phyloP scores from a whole-genome alignment of 2,329 filamentous ascomycete genomes.

The Neofusicoccum cordaticola region DNA sequence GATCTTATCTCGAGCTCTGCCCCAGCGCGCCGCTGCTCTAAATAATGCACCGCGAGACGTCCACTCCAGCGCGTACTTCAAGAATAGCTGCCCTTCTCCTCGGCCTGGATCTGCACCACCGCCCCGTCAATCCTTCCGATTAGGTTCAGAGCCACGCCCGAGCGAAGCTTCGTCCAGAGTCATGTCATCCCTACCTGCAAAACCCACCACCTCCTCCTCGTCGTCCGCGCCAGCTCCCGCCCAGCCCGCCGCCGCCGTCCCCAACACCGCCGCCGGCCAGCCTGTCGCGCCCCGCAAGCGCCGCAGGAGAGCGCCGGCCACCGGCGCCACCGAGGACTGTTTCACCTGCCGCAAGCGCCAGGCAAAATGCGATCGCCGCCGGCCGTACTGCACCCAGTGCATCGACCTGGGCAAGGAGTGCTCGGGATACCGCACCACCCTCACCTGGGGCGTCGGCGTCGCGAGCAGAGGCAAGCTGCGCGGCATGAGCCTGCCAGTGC shows the following conservation, averaged over 20 bases:
- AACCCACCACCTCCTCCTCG: neutral
- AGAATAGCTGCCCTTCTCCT: neutral
- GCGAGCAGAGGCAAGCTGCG: conserved; percentile 93
- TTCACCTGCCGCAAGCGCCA: conserved; percentile 85
- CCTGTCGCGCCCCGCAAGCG: conserved; percentile 54
- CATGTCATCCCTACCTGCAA: conserved; percentile 1
- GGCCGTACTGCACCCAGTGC: conserved; percentile 94
- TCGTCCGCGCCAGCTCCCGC: neutral
- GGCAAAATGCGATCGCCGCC: conserved; percentile 82
- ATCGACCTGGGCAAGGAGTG: conserved; percentile 89
- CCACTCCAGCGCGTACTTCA: neutral
- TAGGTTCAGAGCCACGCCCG: neutral
- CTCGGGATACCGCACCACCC: conserved; percentile 91
- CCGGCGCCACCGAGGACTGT: conserved; percentile 90
- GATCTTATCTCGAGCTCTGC: conserved; percentile 7
- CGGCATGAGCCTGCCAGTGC: conserved; percentile 72
- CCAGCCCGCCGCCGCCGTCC: neutral
- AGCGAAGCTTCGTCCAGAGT: conserved; percentile 10
- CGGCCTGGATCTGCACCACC: conserved; percentile 3
- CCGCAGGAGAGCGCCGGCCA: conserved; percentile 81
- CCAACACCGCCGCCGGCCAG: neutral
- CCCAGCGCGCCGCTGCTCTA: neutral
- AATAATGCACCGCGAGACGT: conserved; percentile 8
- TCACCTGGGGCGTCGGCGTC: conserved; percentile 95
- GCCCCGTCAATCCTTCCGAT: conserved; percentile 2